Percentiles rank a stretch among this genome's conserved stretches.
Conservation (phyloP, 768 basidiomycete genomes). For the Clitopilus hobsonii region DNA sequence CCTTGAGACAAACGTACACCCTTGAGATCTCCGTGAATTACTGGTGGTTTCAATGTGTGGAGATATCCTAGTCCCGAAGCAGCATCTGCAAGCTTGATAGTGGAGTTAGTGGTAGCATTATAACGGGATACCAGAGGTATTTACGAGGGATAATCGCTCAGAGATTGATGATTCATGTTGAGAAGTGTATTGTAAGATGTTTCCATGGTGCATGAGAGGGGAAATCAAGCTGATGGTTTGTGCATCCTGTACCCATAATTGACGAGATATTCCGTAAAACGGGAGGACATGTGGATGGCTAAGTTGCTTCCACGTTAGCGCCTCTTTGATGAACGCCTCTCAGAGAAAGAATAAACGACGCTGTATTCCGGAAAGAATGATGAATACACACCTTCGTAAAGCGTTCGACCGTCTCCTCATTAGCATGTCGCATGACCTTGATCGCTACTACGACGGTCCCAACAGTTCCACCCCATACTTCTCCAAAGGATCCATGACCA, state of each 20-base stretch:
- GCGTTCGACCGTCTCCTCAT: neutral
- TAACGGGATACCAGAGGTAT: neutral
- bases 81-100: constrained; percentile 8
- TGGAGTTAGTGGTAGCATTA: neutral
- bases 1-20: constrained; percentile 3
- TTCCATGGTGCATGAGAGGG: neutral
- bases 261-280: neutral
- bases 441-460: neutral
- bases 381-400: neutral
- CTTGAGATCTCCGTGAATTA: constrained; percentile 15
- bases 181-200: neutral
- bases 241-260: neutral
- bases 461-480: neutral
- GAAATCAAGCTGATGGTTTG: neutral
- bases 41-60: constrained; percentile 9
- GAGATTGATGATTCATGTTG: neutral
- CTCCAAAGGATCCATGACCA: neutral
- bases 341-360: neutral
- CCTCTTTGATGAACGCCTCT: neutral
- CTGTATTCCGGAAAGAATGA: too few relatives aligned
- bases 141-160: constrained; percentile 9
- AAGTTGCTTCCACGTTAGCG: neutral
- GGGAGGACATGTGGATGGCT: neutral
- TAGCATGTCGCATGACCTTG: neutral
- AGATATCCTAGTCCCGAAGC: constrained; percentile 8